Evolutionary conservation across 805 yeast species (phyloP).

Genomic region (Saccharomyces jurei): DNA sequence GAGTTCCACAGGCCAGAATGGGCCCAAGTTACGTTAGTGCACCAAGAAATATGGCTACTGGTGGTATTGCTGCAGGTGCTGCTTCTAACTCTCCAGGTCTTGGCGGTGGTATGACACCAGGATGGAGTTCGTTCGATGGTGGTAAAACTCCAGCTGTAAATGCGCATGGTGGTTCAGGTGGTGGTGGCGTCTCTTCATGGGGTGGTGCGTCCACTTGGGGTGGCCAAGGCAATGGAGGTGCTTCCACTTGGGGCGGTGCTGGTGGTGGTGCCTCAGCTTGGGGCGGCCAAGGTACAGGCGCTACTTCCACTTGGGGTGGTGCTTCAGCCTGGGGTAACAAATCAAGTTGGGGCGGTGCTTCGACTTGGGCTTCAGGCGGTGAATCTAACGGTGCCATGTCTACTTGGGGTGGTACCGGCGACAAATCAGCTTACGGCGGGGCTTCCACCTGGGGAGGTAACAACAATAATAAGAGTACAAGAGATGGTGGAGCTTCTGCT

Average conservation of each 20-base stretch:
- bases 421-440: slow-evolving; percentile 33
- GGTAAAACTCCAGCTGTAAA: slow-evolving; percentile 38
- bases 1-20: slow-evolving; percentile 31
- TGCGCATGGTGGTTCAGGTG: slow-evolving; percentile 26
- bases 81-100: slow-evolving; percentile 27
- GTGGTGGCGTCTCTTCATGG: slow-evolving; percentile 35
- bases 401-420: slow-evolving; percentile 38
- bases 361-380: slow-evolving; percentile 37
- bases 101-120: slow-evolving; percentile 42
- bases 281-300: slow-evolving; percentile 33
- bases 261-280: slow-evolving; percentile 38
- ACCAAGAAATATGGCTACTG: slow-evolving; percentile 29
- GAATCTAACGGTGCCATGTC: slow-evolving; percentile 37
- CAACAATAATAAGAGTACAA: slow-evolving; percentile 7
- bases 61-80: slow-evolving; percentile 28
- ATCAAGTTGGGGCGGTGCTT: slow-evolving; percentile 41
- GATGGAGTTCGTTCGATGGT: slow-evolving; percentile 49
- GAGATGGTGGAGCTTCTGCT: slow-evolving; percentile 36
- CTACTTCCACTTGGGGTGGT: slow-evolving; percentile 34
- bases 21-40: slow-evolving; percentile 31
- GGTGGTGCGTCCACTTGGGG: slow-evolving; percentile 38
- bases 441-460: slow-evolving; percentile 37
- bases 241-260: slow-evolving; percentile 28
- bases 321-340: slow-evolving; percentile 32
- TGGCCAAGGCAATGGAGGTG: slow-evolving; percentile 22